These are phyloP conservation scores for Synchytrium microbalum DNA, from an alignment of 371 early-diverging fungal genomes.

Conservation along the genomic window DNA sequence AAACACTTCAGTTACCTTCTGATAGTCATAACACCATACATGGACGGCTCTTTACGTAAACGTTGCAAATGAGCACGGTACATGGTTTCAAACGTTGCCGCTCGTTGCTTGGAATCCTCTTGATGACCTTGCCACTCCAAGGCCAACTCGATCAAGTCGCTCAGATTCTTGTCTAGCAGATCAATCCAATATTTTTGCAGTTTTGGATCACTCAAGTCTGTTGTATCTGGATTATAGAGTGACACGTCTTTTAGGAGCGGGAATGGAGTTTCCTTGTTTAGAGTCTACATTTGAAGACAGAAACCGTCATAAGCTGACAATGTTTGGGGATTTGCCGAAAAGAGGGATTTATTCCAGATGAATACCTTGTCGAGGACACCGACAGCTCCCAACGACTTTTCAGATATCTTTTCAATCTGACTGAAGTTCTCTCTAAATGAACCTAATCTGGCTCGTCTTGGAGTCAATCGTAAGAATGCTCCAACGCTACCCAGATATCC, in stretches of 20 bases:
- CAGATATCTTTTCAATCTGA: constrained; percentile 41
- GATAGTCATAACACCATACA: constrained; percentile 57
- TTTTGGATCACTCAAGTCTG: constrained; percentile 39
- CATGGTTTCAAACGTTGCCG: constrained; percentile 35
- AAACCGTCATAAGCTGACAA: neutral
- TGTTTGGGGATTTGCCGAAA: constrained; percentile 3
- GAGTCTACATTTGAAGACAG: neutral
- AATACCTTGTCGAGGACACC: constrained; percentile 51
- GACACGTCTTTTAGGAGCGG: constrained; percentile 37
- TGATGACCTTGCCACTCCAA: constrained; percentile 27
- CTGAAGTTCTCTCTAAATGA: constrained; percentile 74
- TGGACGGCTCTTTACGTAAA: constrained; percentile 46
- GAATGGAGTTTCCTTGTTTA: constrained; percentile 25
- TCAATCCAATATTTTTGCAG: constrained; percentile 59
- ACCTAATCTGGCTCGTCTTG: constrained; percentile 12
- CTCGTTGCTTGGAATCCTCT: constrained; percentile 6
- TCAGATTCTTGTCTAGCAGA: constrained; percentile 49
- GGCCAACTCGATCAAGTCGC: constrained; percentile 48
- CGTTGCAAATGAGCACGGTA: constrained; percentile 48
- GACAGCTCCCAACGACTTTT: constrained; percentile 36
- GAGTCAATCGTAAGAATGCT: constrained; percentile 45
- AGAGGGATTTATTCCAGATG: constrained; percentile 22
- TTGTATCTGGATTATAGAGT: constrained; percentile 57
- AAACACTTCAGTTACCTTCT: constrained; percentile 39
- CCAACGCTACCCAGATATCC: constrained; percentile 94